These are phyloP conservation scores for Hypoxylon sp. DNA, from an alignment of 2,329 filamentous ascomycete genomes.

Conservation along the genomic window DNA sequence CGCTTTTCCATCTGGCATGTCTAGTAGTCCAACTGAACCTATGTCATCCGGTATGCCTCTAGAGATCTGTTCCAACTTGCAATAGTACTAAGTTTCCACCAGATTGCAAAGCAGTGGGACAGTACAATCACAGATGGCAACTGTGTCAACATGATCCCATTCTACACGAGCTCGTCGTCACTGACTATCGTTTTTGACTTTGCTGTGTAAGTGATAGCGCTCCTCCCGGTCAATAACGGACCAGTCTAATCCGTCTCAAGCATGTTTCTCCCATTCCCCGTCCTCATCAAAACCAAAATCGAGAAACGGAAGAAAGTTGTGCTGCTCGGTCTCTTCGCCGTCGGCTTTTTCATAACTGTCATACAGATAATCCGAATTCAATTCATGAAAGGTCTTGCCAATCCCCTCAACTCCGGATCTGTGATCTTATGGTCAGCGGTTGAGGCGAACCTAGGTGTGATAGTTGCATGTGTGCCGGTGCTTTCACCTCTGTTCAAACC, in stretches of 20 bases:
- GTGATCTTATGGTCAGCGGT: slow-evolving; percentile 32
- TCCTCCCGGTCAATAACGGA: neutral
- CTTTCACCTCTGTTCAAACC: slow-evolving; percentile 30
- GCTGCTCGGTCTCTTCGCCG: slow-evolving; percentile 37
- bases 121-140: slow-evolving; percentile 14
- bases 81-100: slow-evolving; percentile 5
- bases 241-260: slow-evolving; percentile 21
- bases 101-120: slow-evolving; percentile 35
- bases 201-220: slow-evolving; percentile 27
- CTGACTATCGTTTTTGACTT: slow-evolving; percentile 38
- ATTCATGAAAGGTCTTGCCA: slow-evolving; percentile 17
- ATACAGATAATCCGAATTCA: slow-evolving; percentile 41
- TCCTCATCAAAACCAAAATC: slow-evolving; percentile 31
- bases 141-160: slow-evolving; percentile 23
- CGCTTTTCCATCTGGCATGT: slow-evolving; percentile 26
- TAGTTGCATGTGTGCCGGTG: slow-evolving; percentile 33
- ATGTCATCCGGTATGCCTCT: slow-evolving; percentile 31
- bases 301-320: slow-evolving; percentile 27
- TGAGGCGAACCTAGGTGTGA: slow-evolving; percentile 32
- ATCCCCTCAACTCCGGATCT: slow-evolving; percentile 22
- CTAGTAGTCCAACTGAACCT: slow-evolving; percentile 32
- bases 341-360: slow-evolving; percentile 38
- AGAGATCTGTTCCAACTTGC: neutral
- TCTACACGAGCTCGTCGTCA: slow-evolving; percentile 22
- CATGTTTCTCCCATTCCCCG: slow-evolving; percentile 40